phyloP scores from a whole-genome alignment of 208 protist species.

The Acanthamoeba castellanii region DNA sequence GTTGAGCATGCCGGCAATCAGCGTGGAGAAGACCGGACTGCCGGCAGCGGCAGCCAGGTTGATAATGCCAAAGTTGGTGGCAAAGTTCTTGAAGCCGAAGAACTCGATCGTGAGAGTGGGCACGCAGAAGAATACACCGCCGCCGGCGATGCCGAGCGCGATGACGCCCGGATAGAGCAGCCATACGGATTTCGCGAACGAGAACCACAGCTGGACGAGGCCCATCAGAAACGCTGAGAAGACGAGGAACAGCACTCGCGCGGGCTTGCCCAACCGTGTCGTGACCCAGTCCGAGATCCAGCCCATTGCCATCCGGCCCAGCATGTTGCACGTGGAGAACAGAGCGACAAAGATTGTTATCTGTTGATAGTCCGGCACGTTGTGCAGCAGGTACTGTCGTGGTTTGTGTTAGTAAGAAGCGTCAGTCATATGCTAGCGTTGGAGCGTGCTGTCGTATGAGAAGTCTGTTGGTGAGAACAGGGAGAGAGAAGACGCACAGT shows the following conservation, averaged over 20 bases:
- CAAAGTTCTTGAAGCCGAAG: conserved; percentile 57
- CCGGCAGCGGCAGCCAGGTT: conserved; percentile 24
- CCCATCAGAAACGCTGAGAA: conserved; percentile 7
- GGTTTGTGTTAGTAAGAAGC: not conserved
- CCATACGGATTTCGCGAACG: not conserved
- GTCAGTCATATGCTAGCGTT: not conserved
- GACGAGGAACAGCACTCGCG: conserved; percentile 4
- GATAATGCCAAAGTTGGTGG: conserved; percentile 36
- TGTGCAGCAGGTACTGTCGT: conserved; percentile 22
- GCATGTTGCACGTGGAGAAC: not conserved
- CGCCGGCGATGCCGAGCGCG: not conserved
- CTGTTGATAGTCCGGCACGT: not conserved
- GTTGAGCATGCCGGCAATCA: conserved; percentile 44
- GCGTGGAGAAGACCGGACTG: conserved; percentile 36
- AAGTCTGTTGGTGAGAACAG: too few species aligned
- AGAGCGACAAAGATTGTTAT: conserved; percentile 36
- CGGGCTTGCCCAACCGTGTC: conserved; percentile 17
- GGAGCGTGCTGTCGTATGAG: not conserved
- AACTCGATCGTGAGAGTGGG: conserved; percentile 53
- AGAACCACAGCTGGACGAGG: not conserved
- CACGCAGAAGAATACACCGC: not conserved
- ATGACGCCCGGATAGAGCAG: conserved; percentile 44
- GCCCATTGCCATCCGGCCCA: conserved; percentile 26
- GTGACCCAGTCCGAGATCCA: conserved; percentile 7
- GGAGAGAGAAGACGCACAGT: not conserved